Evolutionary conservation across 768 basidiomycete genomes (phyloP), one percentile per base, ranked within the genome.

Genomic region (Tylopilus cervinicoccineus): DNA sequence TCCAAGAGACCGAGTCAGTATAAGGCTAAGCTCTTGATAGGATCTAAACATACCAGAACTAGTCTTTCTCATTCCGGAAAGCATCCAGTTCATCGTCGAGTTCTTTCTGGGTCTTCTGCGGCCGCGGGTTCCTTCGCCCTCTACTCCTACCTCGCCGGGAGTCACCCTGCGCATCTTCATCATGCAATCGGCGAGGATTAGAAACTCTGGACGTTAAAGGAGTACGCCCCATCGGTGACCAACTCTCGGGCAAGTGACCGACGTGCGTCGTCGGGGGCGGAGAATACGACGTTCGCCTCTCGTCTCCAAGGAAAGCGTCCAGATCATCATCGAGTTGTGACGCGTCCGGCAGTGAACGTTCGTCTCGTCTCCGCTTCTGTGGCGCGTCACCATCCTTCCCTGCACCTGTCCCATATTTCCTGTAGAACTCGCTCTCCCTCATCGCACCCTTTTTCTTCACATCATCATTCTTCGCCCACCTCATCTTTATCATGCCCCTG

Each of bases 1-100:
- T 26, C 19, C 19, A 36, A 49, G 32, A 36, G 8, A 20, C 20
- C 10, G 13, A 14, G 34, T 63, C 13, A 63, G 36, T 12, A 38
- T 10, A 42, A 32, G 14, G 23, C 26, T 23, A 38, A 27, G 28
- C 29, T n/a, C n/a, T 28, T 17, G 22, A 52, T 19, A 14, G 19
- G 33, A 42, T 20, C 14, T 4, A 14, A 24, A 52, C 54, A 47
- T 32, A 56, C 58, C 36, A n/a, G 13, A 38, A 42, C 62, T 57
- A 76, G 49, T 73, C 67, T 55, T 72, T 73, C 53, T 75, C 73
- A 23, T 78, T 80, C 54, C 88, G 64, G 66, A 91, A 91, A 14
- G 84, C 83, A 27, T 92, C 89, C 39, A 92, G 70, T 59, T 93
- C 89, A 41, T 84, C 87, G 53, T 93, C 89, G 31, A 93, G 71